phyloP scores from a whole-genome alignment of 352 stramenopile species.

The Phytophthora citrophthora region DNA sequence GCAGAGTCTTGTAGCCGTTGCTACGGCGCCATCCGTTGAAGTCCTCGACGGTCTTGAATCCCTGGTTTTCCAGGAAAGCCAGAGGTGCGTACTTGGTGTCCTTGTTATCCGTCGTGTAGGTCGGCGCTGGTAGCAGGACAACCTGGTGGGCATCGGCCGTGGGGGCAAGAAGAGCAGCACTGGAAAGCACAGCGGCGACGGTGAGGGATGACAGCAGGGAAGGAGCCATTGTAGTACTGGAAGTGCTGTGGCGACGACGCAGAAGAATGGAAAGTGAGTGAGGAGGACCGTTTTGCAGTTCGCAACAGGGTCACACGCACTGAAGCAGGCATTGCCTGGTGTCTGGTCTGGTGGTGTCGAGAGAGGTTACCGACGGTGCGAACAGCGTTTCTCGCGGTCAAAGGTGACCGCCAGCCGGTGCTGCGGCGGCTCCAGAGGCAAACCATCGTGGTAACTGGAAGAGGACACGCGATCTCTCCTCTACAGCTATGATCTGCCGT shows the following conservation, averaged over 20 bases:
- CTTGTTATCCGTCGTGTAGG: conserved; percentile 42
- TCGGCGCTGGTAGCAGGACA: conserved; percentile 48
- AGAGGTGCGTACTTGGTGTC: conserved; percentile 52
- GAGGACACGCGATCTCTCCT: conserved; percentile 18
- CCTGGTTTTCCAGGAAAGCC: conserved; percentile 59
- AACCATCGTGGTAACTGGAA: conserved; percentile 25
- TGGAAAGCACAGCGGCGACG: conserved; percentile 33
- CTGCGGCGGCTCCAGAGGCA: conserved; percentile 13
- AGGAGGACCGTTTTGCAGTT: conserved; percentile 11
- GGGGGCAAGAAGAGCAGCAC: conserved; percentile 26
- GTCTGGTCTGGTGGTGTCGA: conserved; percentile 22
- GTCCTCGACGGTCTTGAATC: conserved; percentile 47
- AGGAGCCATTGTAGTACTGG: conserved; percentile 15
- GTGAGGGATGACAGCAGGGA: conserved; percentile 36
- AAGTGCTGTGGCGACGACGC: conserved; percentile 1
- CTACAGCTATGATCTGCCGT: conserved; percentile 13
- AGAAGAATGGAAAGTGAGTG: conserved; percentile 24
- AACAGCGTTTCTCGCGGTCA: conserved; percentile 4
- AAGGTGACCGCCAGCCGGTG: conserved; percentile 22
- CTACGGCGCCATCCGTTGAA: conserved; percentile 45
- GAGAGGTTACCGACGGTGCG: neutral
- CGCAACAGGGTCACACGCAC: neutral
- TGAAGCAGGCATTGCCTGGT: conserved; percentile 10
- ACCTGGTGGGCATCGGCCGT: conserved; percentile 44
- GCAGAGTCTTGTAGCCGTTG: conserved; percentile 59